Percentiles rank a stretch among this genome's conserved stretches.
Conservation (phyloP, 306 rosid genomes). For the Delonix regia region DNA sequence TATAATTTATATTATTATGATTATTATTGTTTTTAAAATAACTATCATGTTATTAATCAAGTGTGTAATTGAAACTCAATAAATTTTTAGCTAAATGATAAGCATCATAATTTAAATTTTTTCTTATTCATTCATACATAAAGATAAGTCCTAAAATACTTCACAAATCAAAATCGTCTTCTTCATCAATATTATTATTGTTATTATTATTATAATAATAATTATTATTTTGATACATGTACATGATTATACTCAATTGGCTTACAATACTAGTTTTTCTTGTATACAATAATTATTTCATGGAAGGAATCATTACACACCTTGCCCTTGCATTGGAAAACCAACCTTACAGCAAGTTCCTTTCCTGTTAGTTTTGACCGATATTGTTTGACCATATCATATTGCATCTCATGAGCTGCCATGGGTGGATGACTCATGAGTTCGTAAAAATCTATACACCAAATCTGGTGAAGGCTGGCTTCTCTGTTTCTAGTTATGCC, state of each 20-base stretch:
- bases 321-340: conserved; percentile 40
- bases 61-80: too few relatives aligned
- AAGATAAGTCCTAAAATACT: too few relatives aligned
- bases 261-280: background rate
- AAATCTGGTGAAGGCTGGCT: conserved; percentile 48
- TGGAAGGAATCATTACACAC: background rate
- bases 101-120: too few relatives aligned
- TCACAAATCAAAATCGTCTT: too few relatives aligned
- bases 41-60: too few relatives aligned
- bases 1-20: too few relatives aligned
- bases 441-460: conserved; percentile 54
- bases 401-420: conserved; percentile 52
- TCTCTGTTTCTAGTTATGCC: conserved; percentile 47
- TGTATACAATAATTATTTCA: background rate
- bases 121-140: too few relatives aligned
- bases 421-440: conserved; percentile 28
- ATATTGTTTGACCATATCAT: conserved; percentile 38
- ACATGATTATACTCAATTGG: background rate
- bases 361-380: conserved; percentile 48
- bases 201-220: too few relatives aligned
- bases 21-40: too few relatives aligned
- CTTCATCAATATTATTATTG: too few relatives aligned
- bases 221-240: too few relatives aligned
- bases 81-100: too few relatives aligned
- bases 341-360: conserved; percentile 30